phyloP scores from a whole-genome alignment of 2,329 filamentous ascomycete species.

The Fusarium pilosicola region DNA sequence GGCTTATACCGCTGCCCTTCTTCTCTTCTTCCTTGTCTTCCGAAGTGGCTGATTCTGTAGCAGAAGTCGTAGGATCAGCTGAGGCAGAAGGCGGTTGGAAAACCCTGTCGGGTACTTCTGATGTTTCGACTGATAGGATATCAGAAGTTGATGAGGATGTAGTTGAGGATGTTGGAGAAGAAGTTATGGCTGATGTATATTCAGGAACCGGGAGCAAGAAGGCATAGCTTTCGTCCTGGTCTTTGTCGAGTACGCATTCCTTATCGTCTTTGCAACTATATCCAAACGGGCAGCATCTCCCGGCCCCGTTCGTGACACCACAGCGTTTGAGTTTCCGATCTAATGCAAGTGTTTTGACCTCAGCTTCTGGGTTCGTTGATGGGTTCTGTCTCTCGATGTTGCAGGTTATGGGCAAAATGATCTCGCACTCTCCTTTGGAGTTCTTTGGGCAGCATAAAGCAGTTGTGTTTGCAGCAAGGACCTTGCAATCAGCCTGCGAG shows the following conservation, averaged over 20 bases:
- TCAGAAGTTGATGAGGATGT: constrained; percentile 9
- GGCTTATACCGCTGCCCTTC: constrained; percentile 8
- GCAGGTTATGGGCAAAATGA: constrained; percentile 40
- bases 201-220: constrained; percentile 33
- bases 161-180: constrained; percentile 10
- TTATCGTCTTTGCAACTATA: constrained; percentile 35
- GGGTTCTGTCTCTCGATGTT: constrained; percentile 32
- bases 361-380: constrained; percentile 25
- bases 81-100: constrained; percentile 19
- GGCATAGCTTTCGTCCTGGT: constrained; percentile 36
- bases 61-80: constrained; percentile 4
- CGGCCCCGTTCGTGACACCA: constrained; percentile 24
- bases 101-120: constrained; percentile 20
- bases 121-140: constrained; percentile 31
- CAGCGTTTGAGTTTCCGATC: constrained; percentile 32
- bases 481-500: constrained; percentile 27
- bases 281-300: constrained; percentile 41
- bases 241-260: constrained; percentile 34
- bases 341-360: constrained; percentile 37
- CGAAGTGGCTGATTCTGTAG: constrained; percentile 15
- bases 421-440: constrained; percentile 18
- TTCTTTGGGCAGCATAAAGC: constrained; percentile 40
- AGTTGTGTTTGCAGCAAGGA: constrained; percentile 44
- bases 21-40: constrained; percentile 13
- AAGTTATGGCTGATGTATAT: constrained; percentile 12